These are phyloP conservation scores for Cyanidiococcus yangmingshanensis DNA, from an alignment of 23 red algal genomes.

Conservation along the genomic window DNA sequence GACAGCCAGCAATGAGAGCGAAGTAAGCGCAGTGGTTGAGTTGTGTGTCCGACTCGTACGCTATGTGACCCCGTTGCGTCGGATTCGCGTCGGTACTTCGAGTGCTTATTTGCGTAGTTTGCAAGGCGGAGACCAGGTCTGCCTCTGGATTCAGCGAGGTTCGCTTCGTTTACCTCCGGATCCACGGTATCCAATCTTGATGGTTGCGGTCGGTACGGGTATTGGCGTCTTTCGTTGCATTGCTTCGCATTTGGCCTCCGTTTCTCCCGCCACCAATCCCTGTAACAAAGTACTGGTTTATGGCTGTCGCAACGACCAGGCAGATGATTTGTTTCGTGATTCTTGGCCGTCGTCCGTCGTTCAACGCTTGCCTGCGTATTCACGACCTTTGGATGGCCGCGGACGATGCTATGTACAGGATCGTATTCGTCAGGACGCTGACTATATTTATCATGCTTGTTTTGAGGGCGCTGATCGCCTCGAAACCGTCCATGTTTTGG, in stretches of 20 bases:
- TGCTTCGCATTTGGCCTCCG: neutral
- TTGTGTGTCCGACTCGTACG: slow-evolving; percentile 22
- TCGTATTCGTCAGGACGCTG: slow-evolving; percentile 15
- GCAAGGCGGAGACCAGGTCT: neutral
- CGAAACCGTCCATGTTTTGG: neutral
- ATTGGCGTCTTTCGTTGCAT: slow-evolving; percentile 27
- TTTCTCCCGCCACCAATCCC: neutral
- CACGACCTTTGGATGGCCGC: slow-evolving; percentile 1
- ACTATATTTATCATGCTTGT: neutral
- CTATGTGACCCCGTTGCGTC: slow-evolving; percentile 10
- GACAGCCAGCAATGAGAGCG: neutral
- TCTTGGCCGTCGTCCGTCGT: neutral
- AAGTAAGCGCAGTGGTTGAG: neutral
- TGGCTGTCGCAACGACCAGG: slow-evolving; percentile 15
- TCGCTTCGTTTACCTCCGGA: neutral
- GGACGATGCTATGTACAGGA: slow-evolving; percentile 29
- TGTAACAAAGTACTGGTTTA: slow-evolving; percentile 19
- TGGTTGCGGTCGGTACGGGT: slow-evolving; percentile 26
- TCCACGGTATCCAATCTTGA: neutral
- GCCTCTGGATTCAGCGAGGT: neutral
- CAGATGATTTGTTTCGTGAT: slow-evolving; percentile 21
- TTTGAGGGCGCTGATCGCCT: neutral
- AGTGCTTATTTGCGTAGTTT: neutral
- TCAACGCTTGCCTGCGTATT: neutral
- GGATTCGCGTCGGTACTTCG: neutral